Evolutionary conservation across 208 protist genomes (phyloP).

Genomic region (Leishmania guyanensis): DNA sequence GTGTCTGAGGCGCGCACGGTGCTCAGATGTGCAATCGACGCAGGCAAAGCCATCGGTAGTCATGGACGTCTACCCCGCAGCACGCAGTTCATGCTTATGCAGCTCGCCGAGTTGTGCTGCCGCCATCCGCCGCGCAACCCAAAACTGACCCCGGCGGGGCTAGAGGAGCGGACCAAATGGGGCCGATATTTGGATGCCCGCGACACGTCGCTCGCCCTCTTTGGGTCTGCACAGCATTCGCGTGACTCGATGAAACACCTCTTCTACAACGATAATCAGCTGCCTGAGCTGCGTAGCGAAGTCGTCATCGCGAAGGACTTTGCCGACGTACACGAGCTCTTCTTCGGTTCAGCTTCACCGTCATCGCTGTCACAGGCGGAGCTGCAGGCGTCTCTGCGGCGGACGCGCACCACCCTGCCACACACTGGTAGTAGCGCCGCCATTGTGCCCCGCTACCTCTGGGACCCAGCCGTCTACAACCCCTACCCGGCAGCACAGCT

Average conservation of each 20-base stretch:
- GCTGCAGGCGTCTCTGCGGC: slow-evolving; percentile 27
- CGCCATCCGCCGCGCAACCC: slow-evolving; percentile 73
- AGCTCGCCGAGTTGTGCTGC: slow-evolving; percentile 72
- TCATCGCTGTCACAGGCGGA: slow-evolving; percentile 21
- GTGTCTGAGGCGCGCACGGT: slow-evolving; percentile 64
- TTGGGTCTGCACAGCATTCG: slow-evolving; percentile 79
- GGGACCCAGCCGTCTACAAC: slow-evolving; percentile 80
- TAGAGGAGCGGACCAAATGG: slow-evolving; percentile 82
- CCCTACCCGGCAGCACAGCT: slow-evolving; percentile 61
- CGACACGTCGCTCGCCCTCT: slow-evolving; percentile 85
- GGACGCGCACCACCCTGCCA: slow-evolving; percentile 65
- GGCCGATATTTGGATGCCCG: slow-evolving; percentile 82
- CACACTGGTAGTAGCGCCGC: slow-evolving; percentile 58
- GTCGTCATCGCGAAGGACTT: slow-evolving; percentile 74
- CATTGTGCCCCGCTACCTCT: slow-evolving; percentile 70
- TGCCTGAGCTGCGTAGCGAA: slow-evolving; percentile 66
- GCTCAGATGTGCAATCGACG: slow-evolving; percentile 49
- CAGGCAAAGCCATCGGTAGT: slow-evolving; percentile 36
- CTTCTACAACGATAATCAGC: slow-evolving; percentile 80
- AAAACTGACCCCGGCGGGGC: slow-evolving; percentile 70
- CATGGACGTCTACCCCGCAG: slow-evolving; percentile 33
- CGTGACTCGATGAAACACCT: slow-evolving; percentile 88
- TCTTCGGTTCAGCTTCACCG: slow-evolving; percentile 37
- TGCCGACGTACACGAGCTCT: slow-evolving; percentile 52
- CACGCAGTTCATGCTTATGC: slow-evolving; percentile 61